These are phyloP conservation scores for Stellera chamaejasme DNA, from an alignment of 345 rosid genomes.

Conservation along the genomic window DNA sequence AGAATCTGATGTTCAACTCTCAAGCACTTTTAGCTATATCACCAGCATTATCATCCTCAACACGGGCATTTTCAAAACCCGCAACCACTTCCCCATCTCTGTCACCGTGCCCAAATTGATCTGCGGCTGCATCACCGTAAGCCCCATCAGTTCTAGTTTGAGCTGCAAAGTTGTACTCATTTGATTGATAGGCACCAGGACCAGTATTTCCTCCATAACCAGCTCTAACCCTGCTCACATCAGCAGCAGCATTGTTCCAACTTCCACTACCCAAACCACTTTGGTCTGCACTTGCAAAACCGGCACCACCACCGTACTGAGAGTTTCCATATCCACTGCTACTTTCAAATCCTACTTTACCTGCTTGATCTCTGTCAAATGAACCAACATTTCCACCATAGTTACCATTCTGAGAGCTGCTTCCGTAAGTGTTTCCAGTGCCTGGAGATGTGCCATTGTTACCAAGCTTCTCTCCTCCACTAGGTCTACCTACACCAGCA, in stretches of 20 bases:
- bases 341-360: constrained; percentile 2
- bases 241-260: constrained; percentile 10
- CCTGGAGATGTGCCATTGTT: too few species aligned
- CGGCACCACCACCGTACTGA: constrained; percentile 15
- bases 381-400: background rate
- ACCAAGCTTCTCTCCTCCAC: too few species aligned
- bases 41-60: constrained; percentile 25
- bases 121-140: too few species aligned
- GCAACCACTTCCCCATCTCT: constrained; percentile 19
- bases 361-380: constrained; percentile 16
- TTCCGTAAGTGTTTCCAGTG: too few species aligned
- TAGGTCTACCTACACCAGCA: too few species aligned
- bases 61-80: constrained; percentile 22
- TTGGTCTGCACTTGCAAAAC: constrained; percentile 8
- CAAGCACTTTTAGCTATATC: constrained; percentile 73
- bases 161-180: too few species aligned
- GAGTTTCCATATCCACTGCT: constrained; percentile 5
- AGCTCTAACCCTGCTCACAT: constrained; percentile 15
- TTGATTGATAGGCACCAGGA: constrained; percentile 13
- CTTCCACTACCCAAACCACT: constrained; percentile 20
- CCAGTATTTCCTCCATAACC: constrained; percentile 16
- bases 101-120: constrained; percentile 18
- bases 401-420: background rate
- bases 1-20: constrained; percentile 7
- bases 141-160: too few species aligned